Percentiles rank a stretch among this genome's conserved stretches.
Evolutionary conservation across 805 yeast genomes (phyloP).

Genomic region (Lipomyces japonicus): DNA sequence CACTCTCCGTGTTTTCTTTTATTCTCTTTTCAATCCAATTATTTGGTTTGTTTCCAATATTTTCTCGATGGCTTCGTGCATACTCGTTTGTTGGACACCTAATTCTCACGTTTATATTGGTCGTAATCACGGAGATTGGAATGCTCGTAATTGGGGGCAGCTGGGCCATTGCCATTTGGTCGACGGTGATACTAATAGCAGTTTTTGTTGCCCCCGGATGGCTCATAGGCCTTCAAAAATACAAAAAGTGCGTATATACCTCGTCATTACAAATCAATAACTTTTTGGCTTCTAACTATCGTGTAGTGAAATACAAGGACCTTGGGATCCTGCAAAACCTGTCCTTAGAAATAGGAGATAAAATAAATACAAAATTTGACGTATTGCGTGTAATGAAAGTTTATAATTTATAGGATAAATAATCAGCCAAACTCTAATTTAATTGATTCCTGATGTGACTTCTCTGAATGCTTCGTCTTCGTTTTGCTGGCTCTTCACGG

Average conservation of each 20-base stretch:
- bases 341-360: slow-evolving; percentile 37
- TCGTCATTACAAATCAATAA: not conserved
- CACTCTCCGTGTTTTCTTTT: slow-evolving; percentile 78
- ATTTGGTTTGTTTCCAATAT: slow-evolving; percentile 68
- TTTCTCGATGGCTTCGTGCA: slow-evolving; percentile 57
- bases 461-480: slow-evolving; percentile 2
- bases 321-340: slow-evolving; percentile 89
- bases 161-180: slow-evolving; percentile 49
- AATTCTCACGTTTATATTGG: slow-evolving; percentile 14
- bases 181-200: slow-evolving; percentile 46
- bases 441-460: not conserved
- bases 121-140: slow-evolving; percentile 36
- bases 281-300: slow-evolving; percentile 1
- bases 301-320: slow-evolving; percentile 68
- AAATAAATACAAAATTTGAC: not conserved
- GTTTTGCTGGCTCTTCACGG: not conserved
- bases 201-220: slow-evolving; percentile 62
- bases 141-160: slow-evolving; percentile 43
- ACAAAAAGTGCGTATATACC: slow-evolving; percentile 48
- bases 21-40: slow-evolving; percentile 67
- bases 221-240: slow-evolving; percentile 66
- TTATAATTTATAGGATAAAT: not conserved
- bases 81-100: slow-evolving; percentile 29
- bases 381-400: not conserved
- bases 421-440: not conserved